Conservation (phyloP, 352 stramenopile genomes). For the Globisporangium perplexum region DNA sequence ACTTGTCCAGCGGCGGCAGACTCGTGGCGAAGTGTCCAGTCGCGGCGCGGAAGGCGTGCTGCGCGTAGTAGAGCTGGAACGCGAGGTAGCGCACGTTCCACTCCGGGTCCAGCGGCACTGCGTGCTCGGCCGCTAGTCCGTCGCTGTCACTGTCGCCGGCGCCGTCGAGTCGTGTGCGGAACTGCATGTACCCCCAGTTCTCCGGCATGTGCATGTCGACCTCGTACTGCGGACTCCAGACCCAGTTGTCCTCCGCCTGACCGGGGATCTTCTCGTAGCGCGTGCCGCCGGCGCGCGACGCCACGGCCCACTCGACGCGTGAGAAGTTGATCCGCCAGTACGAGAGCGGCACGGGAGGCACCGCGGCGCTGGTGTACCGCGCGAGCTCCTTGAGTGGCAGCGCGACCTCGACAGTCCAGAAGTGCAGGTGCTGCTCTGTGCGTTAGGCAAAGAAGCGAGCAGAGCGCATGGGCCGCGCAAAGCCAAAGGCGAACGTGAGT, state of each 20-base stretch:
- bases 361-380: conserved; percentile 21
- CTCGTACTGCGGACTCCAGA: conserved; percentile 80
- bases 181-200: conserved; percentile 88
- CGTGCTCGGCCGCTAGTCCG: conserved; percentile 2
- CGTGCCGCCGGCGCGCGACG: conserved; percentile 14
- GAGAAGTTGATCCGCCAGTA: conserved; percentile 89
- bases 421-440: conserved; percentile 38
- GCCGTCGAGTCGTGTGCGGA: conserved; percentile 27
- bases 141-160: conserved; percentile 9
- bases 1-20: conserved; percentile 23
- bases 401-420: conserved; percentile 81
- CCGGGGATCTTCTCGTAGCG: conserved; percentile 47
- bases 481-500: no score
- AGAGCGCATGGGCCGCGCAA: no score
- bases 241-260: conserved; percentile 76
- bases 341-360: conserved; percentile 28
- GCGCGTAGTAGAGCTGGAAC: conserved; percentile 70
- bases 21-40: conserved; percentile 24
- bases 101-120: conserved; percentile 31
- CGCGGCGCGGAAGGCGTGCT: conserved; percentile 29
- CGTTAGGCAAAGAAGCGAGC: not conserved
- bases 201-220: conserved; percentile 88
- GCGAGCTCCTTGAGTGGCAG: conserved; percentile 59
- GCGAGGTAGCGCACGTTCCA: conserved; percentile 43
- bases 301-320: conserved; percentile 72